A percentile compares a stretch with the other conserved stretches of the same genome.
Conservation (phyloP, 495 filamentous ascomycete species). For the Hypoxylon lienhwacheense region DNA sequence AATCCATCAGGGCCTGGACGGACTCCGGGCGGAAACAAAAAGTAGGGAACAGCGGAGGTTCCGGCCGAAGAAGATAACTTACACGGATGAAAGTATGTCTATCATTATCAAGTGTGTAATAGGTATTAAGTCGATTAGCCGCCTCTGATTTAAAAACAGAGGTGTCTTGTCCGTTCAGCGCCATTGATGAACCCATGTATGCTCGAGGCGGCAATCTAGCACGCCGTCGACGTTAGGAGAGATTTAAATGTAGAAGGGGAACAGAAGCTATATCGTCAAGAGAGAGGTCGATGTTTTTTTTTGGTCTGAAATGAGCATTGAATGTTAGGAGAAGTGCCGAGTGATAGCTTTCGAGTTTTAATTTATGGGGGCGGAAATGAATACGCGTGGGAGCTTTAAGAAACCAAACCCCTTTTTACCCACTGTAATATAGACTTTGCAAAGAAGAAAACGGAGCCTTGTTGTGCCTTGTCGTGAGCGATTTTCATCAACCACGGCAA, state of each 20-base stretch:
- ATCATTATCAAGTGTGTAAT: conserved; percentile 32
- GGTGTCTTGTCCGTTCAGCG: conserved; percentile 30
- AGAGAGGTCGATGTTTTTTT: background rate
- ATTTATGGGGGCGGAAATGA: background rate
- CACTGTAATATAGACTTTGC: background rate
- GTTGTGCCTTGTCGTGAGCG: background rate
- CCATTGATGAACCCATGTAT: conserved; percentile 29
- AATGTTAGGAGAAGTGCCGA: no score
- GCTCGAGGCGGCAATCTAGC: conserved; percentile 1
- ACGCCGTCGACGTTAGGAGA: background rate
- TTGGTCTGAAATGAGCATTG: no score
- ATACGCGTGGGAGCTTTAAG: no score
- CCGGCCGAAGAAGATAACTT: background rate
- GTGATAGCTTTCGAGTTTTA: no score
- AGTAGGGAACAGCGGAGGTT: background rate
- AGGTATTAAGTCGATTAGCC: conserved; percentile 24
- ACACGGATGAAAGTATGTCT: conserved; percentile 33
- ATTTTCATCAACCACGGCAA: conserved; percentile 17
- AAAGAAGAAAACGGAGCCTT: conserved; percentile 1
- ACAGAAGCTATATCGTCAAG: background rate
- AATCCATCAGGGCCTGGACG: background rate
- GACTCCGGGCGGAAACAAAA: background rate
- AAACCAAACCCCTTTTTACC: background rate
- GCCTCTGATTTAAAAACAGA: conserved; percentile 16
- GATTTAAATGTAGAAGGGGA: background rate